Base-by-base conservation (phyloP, 2,329 filamentous ascomycete genomes). In the Lecanosticta acicola region DNA sequence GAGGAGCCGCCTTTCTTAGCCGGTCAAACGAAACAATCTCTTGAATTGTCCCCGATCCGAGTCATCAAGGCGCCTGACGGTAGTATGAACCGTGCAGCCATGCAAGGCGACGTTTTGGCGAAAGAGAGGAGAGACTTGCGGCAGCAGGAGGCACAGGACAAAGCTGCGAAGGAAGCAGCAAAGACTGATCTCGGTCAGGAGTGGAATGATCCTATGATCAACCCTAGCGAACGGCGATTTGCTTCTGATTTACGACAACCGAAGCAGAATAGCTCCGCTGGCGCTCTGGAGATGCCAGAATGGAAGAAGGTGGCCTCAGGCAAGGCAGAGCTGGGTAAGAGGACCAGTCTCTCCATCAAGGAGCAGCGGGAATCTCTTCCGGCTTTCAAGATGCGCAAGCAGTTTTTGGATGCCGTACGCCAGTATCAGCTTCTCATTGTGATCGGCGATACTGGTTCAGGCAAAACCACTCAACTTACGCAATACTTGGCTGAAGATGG, bases 1-100 rank as follows among this genome's bases (percentile, higher is more conserved):
- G 93, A 98, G 59, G 93, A 98, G 61, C 94, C 93, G 0, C 93
- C 93, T 0, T 98, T 98, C 73, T 69, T 98, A 52, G 86, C 87
- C 13, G 93, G 93, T 3, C 94, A 98, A 66, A 98, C 93, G 0
- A 96, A 96, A 63, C 90, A 95, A 63, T 95, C 89, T 8, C 75
- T 98, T 7, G 93, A 98, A 61, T 71, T 98, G 3, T 96, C 90
- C 1, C 93, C 93, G 0, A 98, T 98, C 51, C 80, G 94, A 54
- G 90, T 98, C 17, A 87, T 98, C 58, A 97, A 97, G 68, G 93
- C 93, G 1, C 94, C 93, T 0, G 93, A 98, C 67, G 93, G 93
- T n/a, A 97, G 91, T 3, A 83, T 98, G 68, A 98, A 98, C 64
- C 80, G 93, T 60, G 88, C 94, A 39, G 94, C 94, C 13, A 95